phyloP scores from a whole-genome alignment of 805 yeast species.

The Ogataea allantospora region DNA sequence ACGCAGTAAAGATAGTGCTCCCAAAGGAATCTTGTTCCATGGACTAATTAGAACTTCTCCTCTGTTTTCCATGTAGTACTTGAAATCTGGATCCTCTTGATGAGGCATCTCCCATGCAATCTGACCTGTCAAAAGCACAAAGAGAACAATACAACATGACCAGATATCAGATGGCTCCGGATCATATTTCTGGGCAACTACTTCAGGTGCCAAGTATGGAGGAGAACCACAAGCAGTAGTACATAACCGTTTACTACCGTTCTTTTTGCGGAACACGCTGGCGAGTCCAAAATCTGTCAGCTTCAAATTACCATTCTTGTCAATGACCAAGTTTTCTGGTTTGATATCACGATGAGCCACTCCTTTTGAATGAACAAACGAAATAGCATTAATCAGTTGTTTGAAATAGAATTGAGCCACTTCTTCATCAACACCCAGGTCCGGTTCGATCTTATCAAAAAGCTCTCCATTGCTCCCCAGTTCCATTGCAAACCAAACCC shows the following conservation, averaged over 20 bases:
- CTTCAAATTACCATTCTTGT: constrained; percentile 61
- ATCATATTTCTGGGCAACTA: constrained; percentile 48
- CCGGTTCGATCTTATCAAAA: constrained; percentile 78
- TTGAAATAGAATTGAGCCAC: constrained; percentile 67
- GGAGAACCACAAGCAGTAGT: constrained; percentile 67
- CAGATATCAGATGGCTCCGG: constrained; percentile 62
- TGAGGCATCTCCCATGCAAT: constrained; percentile 74
- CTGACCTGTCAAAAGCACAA: constrained; percentile 61
- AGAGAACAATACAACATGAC: constrained; percentile 67
- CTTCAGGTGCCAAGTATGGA: constrained; percentile 80
- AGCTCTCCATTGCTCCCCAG: constrained; percentile 73
- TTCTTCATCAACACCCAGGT: constrained; percentile 62
- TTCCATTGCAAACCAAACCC: constrained; percentile 68
- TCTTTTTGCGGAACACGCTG: constrained; percentile 49
- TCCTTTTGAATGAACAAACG: constrained; percentile 59
- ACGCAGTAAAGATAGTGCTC: constrained; percentile 49
- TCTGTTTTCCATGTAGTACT: constrained; percentile 35
- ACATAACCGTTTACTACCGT: constrained; percentile 46
- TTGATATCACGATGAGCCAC: constrained; percentile 69
- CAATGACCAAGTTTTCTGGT: constrained; percentile 67
- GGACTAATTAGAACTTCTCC: constrained; percentile 49
- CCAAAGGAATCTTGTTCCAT: constrained; percentile 53
- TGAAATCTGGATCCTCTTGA: constrained; percentile 44
- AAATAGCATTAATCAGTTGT: constrained; percentile 61
- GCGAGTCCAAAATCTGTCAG: constrained; percentile 81